phyloP scores from a whole-genome alignment of 805 yeast species.

The Hanseniaspora mollemarum region DNA sequence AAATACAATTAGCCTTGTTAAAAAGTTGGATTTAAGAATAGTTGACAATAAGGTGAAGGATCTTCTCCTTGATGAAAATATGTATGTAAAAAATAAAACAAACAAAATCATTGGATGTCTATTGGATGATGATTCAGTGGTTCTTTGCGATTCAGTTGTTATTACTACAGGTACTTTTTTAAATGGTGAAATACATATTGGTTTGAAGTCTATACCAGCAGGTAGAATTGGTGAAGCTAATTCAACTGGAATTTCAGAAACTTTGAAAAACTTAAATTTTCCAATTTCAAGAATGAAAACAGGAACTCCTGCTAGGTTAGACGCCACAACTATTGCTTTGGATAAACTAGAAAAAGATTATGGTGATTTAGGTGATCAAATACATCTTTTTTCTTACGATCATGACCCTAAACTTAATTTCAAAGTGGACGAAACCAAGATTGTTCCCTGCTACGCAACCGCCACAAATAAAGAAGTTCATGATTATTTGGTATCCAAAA shows the following conservation, averaged over 20 bases:
- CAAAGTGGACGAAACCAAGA: slow-evolving; percentile 46
- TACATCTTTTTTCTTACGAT: slow-evolving; percentile 55
- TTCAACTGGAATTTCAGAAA: slow-evolving; percentile 75
- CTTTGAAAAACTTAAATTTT: slow-evolving; percentile 68
- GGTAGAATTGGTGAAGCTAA: slow-evolving; percentile 92
- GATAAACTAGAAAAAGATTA: slow-evolving; percentile 50
- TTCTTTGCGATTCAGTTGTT: slow-evolving; percentile 58
- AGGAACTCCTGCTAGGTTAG: slow-evolving; percentile 91
- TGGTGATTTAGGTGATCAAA: slow-evolving; percentile 70
- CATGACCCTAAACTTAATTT: slow-evolving; percentile 68
- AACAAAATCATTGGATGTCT: slow-evolving; percentile 55
- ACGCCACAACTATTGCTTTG: slow-evolving; percentile 60
- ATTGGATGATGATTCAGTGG: slow-evolving; percentile 35
- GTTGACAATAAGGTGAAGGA: slow-evolving; percentile 75
- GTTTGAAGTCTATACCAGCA: slow-evolving; percentile 66
- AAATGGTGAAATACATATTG: slow-evolving; percentile 90
- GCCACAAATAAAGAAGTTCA: slow-evolving; percentile 67
- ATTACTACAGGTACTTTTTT: slow-evolving; percentile 93
- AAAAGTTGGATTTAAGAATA: slow-evolving; percentile 41
- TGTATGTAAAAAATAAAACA: background rate
- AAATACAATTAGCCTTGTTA: slow-evolving; percentile 53
- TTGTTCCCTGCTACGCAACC: slow-evolving; percentile 65
- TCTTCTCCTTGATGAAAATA: slow-evolving; percentile 39
- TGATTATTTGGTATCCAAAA: slow-evolving; percentile 51
- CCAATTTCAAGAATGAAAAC: slow-evolving; percentile 82